Evolutionary conservation across 805 yeast genomes (phyloP).

Genomic region (Blastobotrys terrestris): DNA sequence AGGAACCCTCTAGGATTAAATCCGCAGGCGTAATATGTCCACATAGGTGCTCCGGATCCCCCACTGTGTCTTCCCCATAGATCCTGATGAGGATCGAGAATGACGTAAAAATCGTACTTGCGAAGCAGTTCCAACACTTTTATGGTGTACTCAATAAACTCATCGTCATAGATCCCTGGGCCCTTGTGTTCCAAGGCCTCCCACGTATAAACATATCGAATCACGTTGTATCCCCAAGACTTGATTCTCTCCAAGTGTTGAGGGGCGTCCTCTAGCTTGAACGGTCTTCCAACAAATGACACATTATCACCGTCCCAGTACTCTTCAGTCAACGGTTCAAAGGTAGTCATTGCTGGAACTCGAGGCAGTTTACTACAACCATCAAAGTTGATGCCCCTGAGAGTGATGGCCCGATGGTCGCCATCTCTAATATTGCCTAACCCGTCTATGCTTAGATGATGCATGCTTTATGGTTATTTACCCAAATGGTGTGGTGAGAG

Average conservation of each 20-base stretch:
- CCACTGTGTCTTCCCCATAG: slow-evolving; percentile 90
- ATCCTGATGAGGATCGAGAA: slow-evolving; percentile 88
- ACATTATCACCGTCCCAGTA: slow-evolving; percentile 66
- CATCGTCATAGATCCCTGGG: slow-evolving; percentile 75
- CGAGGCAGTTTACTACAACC: slow-evolving; percentile 66
- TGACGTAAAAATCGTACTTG: slow-evolving; percentile 64
- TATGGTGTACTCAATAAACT: slow-evolving; percentile 64
- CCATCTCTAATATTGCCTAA: slow-evolving; percentile 54
- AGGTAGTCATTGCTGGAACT: slow-evolving; percentile 41
- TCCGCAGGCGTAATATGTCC: slow-evolving; percentile 92
- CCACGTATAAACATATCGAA: slow-evolving; percentile 81
- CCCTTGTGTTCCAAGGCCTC: slow-evolving; percentile 87
- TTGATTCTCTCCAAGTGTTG: slow-evolving; percentile 64
- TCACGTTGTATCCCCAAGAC: slow-evolving; percentile 72
- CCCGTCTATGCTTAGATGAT: slow-evolving; percentile 26
- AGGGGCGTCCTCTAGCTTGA: slow-evolving; percentile 65
- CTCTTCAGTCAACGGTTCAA: slow-evolving; percentile 24
- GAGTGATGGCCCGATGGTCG: slow-evolving; percentile 49
- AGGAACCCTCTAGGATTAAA: slow-evolving; percentile 64
- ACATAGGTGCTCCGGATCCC: slow-evolving; percentile 89
- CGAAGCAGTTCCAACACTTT: slow-evolving; percentile 53
- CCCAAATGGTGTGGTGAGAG: no score
- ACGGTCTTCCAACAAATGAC: slow-evolving; percentile 74
- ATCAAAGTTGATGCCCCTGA: slow-evolving; percentile 80
- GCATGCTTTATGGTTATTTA: neutral